phyloP scores from a whole-genome alignment of 371 early-diverging fungal genomes.

The Mortierella sp. region DNA sequence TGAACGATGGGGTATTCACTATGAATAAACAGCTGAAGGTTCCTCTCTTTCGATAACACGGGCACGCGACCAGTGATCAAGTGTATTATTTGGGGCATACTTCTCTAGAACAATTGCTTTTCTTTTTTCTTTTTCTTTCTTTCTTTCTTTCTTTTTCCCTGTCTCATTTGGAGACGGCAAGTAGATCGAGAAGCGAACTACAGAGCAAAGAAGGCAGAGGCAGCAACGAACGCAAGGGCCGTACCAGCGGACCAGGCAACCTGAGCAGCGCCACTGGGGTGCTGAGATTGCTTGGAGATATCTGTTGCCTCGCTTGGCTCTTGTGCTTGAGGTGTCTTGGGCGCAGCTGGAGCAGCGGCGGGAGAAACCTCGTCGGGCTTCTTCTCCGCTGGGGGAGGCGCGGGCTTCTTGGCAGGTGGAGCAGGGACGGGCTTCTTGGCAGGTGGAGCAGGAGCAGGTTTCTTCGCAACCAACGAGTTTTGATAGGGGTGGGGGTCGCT shows the following conservation, averaged over 20 bases:
- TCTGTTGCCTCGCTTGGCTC: neutral
- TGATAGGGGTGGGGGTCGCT: constrained; percentile 31
- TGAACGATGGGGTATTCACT: too few species aligned
- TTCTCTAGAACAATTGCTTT: neutral
- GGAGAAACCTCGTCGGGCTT: neutral
- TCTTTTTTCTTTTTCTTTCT: neutral
- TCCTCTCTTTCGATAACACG: too few species aligned
- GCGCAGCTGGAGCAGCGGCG: neutral
- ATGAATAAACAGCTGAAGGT: too few species aligned
- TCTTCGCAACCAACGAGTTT: constrained; percentile 27
- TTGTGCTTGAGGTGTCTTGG: constrained; percentile 1
- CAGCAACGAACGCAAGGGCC: constrained; percentile 29
- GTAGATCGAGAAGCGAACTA: constrained; percentile 15
- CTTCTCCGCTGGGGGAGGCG: constrained; percentile 9
- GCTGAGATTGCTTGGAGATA: neutral
- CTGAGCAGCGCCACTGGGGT: constrained; percentile 1
- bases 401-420: neutral
- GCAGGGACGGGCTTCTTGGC: constrained; percentile 19
- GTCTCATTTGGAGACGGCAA: neutral
- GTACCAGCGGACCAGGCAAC: constrained; percentile 20
- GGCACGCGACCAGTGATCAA: neutral
- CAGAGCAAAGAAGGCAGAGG: constrained; percentile 16
- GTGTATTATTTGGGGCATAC: neutral
- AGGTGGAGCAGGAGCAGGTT: too few species aligned
- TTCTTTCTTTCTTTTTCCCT: neutral